Conservation (phyloP, 2,329 filamentous ascomycete species). For the Coniosporium tulheliwenetii region DNA sequence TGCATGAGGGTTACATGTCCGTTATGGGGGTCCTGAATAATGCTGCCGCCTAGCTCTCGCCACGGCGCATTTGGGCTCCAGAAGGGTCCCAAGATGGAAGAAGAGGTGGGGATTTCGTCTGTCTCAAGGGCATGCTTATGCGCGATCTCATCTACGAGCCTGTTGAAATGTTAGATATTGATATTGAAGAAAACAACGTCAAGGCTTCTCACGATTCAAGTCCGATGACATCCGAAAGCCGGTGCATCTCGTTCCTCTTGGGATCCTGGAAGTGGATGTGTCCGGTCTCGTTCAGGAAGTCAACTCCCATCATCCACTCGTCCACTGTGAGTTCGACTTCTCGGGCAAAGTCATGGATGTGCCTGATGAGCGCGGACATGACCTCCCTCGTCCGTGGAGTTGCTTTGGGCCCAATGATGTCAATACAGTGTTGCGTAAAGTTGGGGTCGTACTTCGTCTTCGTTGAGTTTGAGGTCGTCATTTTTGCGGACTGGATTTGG, state of each 20-base stretch:
- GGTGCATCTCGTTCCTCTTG: constrained; percentile 59
- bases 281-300: constrained; percentile 61
- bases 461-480: background rate
- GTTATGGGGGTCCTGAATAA: constrained; percentile 47
- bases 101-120: constrained; percentile 51
- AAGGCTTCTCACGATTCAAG: constrained; percentile 46
- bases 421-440: constrained; percentile 60
- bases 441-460: constrained; percentile 49
- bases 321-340: constrained; percentile 63
- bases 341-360: constrained; percentile 65
- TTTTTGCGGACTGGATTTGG: background rate
- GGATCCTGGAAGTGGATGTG: constrained; percentile 43
- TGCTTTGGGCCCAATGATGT: constrained; percentile 56
- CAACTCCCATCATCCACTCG: constrained; percentile 62
- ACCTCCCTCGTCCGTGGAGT: constrained; percentile 48
- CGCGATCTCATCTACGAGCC: constrained; percentile 51
- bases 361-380: constrained; percentile 47
- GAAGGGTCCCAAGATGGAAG: constrained; percentile 63
- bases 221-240: constrained; percentile 58
- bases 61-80: constrained; percentile 63
- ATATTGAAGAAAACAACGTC: background rate
- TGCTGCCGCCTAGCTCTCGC: constrained; percentile 48
- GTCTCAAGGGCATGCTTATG: constrained; percentile 48
- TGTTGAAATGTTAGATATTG: constrained; percentile 13
- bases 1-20: constrained; percentile 53